Conservation (phyloP, 257 asterid genomes). For the Petunia secreta region DNA sequence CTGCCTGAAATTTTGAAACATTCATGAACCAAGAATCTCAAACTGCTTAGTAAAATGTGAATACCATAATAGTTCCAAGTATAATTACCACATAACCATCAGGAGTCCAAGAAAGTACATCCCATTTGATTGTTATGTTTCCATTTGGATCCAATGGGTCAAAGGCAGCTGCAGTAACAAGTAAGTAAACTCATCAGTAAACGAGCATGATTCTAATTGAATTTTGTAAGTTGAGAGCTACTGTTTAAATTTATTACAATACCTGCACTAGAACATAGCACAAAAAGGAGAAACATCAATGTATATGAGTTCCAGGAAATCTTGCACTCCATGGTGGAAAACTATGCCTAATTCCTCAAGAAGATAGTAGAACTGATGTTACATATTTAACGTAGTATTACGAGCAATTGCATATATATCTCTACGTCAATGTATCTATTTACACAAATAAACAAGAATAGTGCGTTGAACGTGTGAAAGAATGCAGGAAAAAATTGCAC, state of each 20-base stretch:
- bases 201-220: background rate
- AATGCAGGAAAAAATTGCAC: background rate
- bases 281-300: background rate
- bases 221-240: background rate
- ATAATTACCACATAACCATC: constrained; percentile 36
- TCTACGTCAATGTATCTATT: background rate
- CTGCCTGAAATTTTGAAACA: constrained; percentile 24
- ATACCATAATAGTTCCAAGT: background rate
- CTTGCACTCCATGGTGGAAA: background rate
- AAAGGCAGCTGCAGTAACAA: constrained; percentile 26
- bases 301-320: background rate
- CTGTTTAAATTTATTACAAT: background rate
- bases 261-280: constrained; percentile 22
- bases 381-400: no score
- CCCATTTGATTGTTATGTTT: constrained; percentile 39
- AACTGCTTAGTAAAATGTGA: background rate
- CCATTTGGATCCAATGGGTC: constrained; percentile 32
- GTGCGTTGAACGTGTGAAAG: background rate
- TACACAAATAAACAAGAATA: background rate
- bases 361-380: background rate
- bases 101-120: constrained; percentile 31
- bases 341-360: background rate
- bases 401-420: background rate
- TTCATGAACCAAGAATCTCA: background rate
- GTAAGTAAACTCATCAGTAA: background rate